phyloP scores from a whole-genome alignment of 2,329 filamentous ascomycete genomes.

The Penicillium palitans region DNA sequence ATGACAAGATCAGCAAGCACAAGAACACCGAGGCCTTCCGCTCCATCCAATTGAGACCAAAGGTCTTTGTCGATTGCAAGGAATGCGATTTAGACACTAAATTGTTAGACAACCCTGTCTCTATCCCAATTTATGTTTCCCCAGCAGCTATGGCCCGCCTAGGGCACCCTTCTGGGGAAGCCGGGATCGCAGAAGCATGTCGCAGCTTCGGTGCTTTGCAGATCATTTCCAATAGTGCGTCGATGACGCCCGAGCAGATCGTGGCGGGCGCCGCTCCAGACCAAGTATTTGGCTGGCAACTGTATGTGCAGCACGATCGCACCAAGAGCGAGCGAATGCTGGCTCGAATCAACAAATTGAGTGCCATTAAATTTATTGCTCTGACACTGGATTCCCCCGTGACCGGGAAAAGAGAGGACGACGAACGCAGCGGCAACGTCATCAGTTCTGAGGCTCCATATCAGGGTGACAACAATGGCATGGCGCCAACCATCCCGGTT shows the following conservation, averaged over 20 bases:
- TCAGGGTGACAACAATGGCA: slow-evolving; percentile 49
- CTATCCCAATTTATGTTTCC: slow-evolving; percentile 74
- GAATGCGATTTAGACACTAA: slow-evolving; percentile 70
- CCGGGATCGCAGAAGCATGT: slow-evolving; percentile 76
- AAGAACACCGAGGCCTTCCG: slow-evolving; percentile 17
- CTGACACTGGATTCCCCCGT: slow-evolving; percentile 88
- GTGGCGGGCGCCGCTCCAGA: slow-evolving; percentile 61
- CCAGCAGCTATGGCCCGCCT: slow-evolving; percentile 87
- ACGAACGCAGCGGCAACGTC: slow-evolving; percentile 58
- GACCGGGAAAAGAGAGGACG: slow-evolving; percentile 82
- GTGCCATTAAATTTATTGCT: slow-evolving; percentile 74
- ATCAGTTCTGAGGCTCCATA: slow-evolving; percentile 57
- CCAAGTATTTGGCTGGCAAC: slow-evolving; percentile 87
- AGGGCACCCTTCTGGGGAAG: slow-evolving; percentile 78
- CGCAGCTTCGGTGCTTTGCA: slow-evolving; percentile 73
- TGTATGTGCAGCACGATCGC: slow-evolving; percentile 85
- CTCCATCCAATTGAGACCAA: slow-evolving; percentile 76
- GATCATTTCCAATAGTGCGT: slow-evolving; percentile 82
- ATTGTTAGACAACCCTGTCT: slow-evolving; percentile 69
- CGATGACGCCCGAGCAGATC: slow-evolving; percentile 85
- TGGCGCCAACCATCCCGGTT: slow-evolving; percentile 63
- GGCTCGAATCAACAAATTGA: slow-evolving; percentile 66
- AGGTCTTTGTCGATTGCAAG: slow-evolving; percentile 81
- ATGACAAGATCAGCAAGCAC: slow-evolving; percentile 64
- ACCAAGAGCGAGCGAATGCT: slow-evolving; percentile 77